A percentile compares a stretch with the other conserved stretches of the same genome.
Evolutionary conservation across 352 stramenopile species (phyloP).

Genomic region (Globisporangium acanthophoron): DNA sequence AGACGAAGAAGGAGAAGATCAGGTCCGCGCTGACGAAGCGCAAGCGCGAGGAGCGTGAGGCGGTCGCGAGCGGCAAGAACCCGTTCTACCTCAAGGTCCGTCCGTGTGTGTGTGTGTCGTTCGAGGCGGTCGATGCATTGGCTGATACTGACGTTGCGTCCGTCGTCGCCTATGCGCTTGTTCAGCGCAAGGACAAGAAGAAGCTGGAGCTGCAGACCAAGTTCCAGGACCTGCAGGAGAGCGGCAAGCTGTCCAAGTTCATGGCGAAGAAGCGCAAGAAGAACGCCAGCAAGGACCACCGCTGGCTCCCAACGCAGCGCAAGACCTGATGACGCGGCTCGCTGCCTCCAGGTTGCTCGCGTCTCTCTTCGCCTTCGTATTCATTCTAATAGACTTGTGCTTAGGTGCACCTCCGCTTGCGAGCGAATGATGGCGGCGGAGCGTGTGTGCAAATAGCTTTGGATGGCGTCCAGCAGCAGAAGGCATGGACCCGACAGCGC

Average conservation of each 20-base stretch:
- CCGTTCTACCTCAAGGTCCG: conserved; percentile 88
- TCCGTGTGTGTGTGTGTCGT: neutral
- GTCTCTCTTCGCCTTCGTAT: no score
- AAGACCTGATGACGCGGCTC: conserved; percentile 27
- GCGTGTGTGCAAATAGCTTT: no score
- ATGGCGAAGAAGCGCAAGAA: conserved; percentile 93
- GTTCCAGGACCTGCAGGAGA: conserved; percentile 87
- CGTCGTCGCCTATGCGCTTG: neutral
- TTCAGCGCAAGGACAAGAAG: conserved; percentile 88
- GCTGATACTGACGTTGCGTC: neutral
- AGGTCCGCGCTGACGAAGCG: conserved; percentile 62
- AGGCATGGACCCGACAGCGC: conserved; percentile 5
- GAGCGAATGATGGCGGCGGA: no score
- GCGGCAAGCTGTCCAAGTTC: conserved; percentile 88
- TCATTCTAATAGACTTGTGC: no score
- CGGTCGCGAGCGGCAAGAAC: conserved; percentile 87
- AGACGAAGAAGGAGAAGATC: conserved; percentile 74
- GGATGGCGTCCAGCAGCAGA: neutral
- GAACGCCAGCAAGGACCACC: conserved; percentile 91
- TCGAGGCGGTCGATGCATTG: neutral
- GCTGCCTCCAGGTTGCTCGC: no score
- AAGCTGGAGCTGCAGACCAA: conserved; percentile 87
- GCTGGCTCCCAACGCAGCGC: conserved; percentile 84
- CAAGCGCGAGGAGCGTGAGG: conserved; percentile 84
- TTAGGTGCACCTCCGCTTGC: no score